Evolutionary conservation across 345 rosid genomes (phyloP), one percentile per base, ranked within the genome.

Genomic region (Hibiscus mutabilis): DNA sequence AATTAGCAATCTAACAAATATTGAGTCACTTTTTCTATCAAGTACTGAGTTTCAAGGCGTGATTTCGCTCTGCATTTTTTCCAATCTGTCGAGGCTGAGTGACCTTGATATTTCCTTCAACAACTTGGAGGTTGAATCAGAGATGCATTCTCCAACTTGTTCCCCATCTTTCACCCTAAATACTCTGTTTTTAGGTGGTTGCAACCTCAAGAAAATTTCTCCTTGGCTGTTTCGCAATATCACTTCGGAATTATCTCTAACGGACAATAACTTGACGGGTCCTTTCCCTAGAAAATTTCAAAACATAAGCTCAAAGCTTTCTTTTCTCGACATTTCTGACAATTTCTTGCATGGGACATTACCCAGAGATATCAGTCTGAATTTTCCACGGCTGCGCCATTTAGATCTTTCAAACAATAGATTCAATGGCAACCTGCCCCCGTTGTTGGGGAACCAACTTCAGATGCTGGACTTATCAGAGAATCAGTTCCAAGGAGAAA

Each of bases 161-260:
- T 33, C 35, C 6, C 75, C 74, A 44, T 40, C 75, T 71, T 70
- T 76, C 27, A 57, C 27, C 21, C 31, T 64, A 10, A 47, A 22
- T 63, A 27, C 1, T 4, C 71, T 75, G 21, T 14, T 31, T 12
- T 60, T 75, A 53, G 49, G n/a, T 31, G 60, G 51, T n/a, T 76
- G 79, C 22, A 22, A 76, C 16, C 72, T 71, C 19, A 58, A 57
- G 47, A 46, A 60, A 2, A 19, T 71, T 31, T 71, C 79, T 47
- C 33, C 59, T 19, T 76, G 68, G 75, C 22, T 76, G 42, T 8
- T 71, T 6, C 6, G 16, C 61, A 76, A 66, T 57, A 29, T 24
- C n/a, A 42, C 62, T 35, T 40, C 35, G 47, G 46, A 46, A 22
- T 35, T 71, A 56, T 8, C 31, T 71, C n/a, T 76, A 22, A 1